phyloP scores from a whole-genome alignment of 805 yeast species.

The Yarrowia alimentaria region DNA sequence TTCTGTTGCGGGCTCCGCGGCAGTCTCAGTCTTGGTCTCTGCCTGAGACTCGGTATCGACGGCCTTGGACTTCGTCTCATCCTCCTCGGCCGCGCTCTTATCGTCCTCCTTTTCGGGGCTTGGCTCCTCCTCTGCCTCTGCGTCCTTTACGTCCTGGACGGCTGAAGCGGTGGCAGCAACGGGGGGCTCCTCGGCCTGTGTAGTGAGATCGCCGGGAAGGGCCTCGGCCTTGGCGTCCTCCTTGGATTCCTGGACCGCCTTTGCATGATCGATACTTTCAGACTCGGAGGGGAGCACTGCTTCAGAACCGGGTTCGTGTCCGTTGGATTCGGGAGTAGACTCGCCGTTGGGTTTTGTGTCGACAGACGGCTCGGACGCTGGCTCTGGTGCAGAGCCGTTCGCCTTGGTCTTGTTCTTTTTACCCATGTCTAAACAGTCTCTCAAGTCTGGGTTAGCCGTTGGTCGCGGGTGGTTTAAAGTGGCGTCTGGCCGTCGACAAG shows the following conservation, averaged over 20 bases:
- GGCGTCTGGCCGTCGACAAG: too few relatives aligned
- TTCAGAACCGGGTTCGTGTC: neutral
- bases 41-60: neutral
- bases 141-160: neutral
- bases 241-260: neutral
- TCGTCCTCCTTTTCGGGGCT: neutral
- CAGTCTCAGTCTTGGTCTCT: neutral
- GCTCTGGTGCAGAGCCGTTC: slow-evolving; percentile 8
- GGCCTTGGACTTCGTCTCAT: neutral
- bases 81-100: neutral
- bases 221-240: slow-evolving; percentile 28
- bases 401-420: slow-evolving; percentile 25
- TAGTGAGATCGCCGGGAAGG: slow-evolving; percentile 9
- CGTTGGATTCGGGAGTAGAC: neutral
- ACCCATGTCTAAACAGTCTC: slow-evolving; percentile 1
- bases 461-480: too few relatives aligned
- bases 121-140: slow-evolving; percentile 3
- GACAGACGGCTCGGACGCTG: neutral
- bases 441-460: neutral
- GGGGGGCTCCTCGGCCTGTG: slow-evolving; percentile 26
- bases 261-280: neutral
- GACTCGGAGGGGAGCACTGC: neutral
- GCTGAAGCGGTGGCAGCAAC: slow-evolving; percentile 17
- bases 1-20: neutral
- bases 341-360: neutral